Evolutionary conservation across 768 basidiomycete species (phyloP), one percentile per base, ranked within the genome.

Genomic region (Dentipellis sp.): DNA sequence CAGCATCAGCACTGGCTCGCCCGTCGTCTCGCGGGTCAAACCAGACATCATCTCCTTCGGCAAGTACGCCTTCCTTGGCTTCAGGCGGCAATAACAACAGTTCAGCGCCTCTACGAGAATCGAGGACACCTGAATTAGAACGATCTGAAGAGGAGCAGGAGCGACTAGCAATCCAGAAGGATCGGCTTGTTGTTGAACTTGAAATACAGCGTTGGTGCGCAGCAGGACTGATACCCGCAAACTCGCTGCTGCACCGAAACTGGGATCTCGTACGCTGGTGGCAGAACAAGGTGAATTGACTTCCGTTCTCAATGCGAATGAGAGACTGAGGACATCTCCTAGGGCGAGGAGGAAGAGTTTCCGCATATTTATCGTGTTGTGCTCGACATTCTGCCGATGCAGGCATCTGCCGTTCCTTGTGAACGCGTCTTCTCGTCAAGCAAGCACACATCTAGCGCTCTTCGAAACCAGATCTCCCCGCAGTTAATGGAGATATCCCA

Each of bases 371-470:
- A 47, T 35, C 37, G 52, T 16, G 42, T 63, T n/a, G 59, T 60
- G 3, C 19, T 59, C 14, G 62, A 63, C 47, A 48, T 56, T 45
- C 53, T 63, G 9, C 54, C 62, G 1, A 40, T 54, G 4, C 62
- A 61, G 23, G 62, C 57, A 1, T 60, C 57, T 3, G 54, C 60
- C 2, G 58, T 63, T 2, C 58, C 58, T 11, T 63, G 57, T 42
- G 62, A 63, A 21, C 60, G 60, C 0, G 51, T 58, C 34, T 63
- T 63, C 52, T 63, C 62, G 10, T 57, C 56, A 7, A 48, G 58
- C 34, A 58, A 54, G 37, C 29, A 61, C 14, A 57, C 55, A 5
- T 29, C 47, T 42, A 59, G 60, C 14, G 21, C 29, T 14, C 59
- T 52, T 17, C 22, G 60, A 7, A 59, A 38, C 22, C 34, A 37